These are phyloP conservation scores for Venturia asperata DNA, from an alignment of 2,329 filamentous ascomycete species.

Conservation along the genomic window DNA sequence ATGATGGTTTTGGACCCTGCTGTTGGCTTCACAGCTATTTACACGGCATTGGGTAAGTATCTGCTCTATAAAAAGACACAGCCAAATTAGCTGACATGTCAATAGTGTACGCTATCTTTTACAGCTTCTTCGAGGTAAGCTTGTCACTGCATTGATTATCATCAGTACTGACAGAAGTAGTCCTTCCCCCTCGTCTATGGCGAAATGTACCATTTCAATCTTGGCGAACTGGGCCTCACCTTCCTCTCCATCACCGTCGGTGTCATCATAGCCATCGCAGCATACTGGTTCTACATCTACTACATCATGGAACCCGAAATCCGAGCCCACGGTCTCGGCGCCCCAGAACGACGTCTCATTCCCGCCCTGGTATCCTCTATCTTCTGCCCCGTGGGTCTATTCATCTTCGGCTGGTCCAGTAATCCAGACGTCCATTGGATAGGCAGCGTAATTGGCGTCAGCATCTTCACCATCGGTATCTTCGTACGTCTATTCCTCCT, in stretches of 20 bases:
- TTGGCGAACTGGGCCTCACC: conserved; percentile 30
- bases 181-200: conserved; percentile 38
- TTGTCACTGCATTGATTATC: conserved; percentile 22
- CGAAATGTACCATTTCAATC: conserved; percentile 35
- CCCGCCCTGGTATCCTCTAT: conserved; percentile 29
- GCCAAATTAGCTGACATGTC: background rate
- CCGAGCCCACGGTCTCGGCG: conserved; percentile 23
- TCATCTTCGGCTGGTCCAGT: conserved; percentile 47
- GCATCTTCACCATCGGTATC: conserved; percentile 45
- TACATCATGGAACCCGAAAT: conserved; percentile 25
- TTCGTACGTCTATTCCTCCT: conserved; percentile 31
- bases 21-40: conserved; percentile 29
- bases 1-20: conserved; percentile 30
- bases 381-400: conserved; percentile 28
- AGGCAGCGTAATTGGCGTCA: conserved; percentile 51
- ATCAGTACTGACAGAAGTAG: background rate
- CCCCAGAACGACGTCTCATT: conserved; percentile 29
- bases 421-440: conserved; percentile 48
- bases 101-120: conserved; percentile 30
- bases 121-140: conserved; percentile 24
- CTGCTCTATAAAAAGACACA: background rate
- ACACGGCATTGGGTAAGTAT: conserved; percentile 23
- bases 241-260: conserved; percentile 31
- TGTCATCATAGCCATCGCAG: conserved; percentile 24
- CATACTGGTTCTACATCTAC: conserved; percentile 26